Base-by-base conservation (phyloP, 2,329 filamentous ascomycete species). In the Fusarium protoensiforme region DNA sequence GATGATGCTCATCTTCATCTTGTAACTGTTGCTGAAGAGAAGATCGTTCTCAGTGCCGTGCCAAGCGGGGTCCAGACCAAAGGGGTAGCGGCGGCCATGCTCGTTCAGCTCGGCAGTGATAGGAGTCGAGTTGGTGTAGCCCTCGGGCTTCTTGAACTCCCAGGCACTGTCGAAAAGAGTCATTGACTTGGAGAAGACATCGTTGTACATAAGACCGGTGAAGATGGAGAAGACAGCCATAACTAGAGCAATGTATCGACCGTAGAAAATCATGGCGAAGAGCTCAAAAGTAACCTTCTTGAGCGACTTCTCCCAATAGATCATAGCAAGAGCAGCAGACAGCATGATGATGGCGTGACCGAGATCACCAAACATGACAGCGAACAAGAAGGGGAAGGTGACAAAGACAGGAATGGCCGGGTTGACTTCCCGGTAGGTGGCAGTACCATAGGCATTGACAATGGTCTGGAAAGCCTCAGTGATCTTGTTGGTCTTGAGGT, bases 1-100 rank as follows among this genome's bases (percentile, higher is more conserved):
- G 75, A 99, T 90, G 81, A 99, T 98, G 86, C 94, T 97, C 85
- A 99, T 93, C 88, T 99, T 99, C 96, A 99, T 99, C 92, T 99
- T 99, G 89, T 96, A 97, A 84, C 94, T 97, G 92, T 99, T 99
- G 82, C 91, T 93, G 86, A 99, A 99, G 58, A 99, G 89, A 22
- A 99, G 88, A 69, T 97, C 93, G 79, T 99, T 99, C 79, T 98
- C 96, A 14, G 95, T 93, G 68, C 93, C 95, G 82, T 99, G 97
- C 96, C 96, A 99, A 80, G 92, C 93, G 92, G 92, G 98, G 81
- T 99, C 96, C 69, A 99, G 85, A 76, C 96, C 96, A 80, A 99
- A 98, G 18, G 97, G 96, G 82, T 98, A 99, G 60, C 95, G 92
- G 84, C 98, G 95, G 67, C 89, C 89, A 56, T 90, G 85, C 41